phyloP scores from a whole-genome alignment of 2,329 filamentous ascomycete genomes.

The Endothia cerciana region DNA sequence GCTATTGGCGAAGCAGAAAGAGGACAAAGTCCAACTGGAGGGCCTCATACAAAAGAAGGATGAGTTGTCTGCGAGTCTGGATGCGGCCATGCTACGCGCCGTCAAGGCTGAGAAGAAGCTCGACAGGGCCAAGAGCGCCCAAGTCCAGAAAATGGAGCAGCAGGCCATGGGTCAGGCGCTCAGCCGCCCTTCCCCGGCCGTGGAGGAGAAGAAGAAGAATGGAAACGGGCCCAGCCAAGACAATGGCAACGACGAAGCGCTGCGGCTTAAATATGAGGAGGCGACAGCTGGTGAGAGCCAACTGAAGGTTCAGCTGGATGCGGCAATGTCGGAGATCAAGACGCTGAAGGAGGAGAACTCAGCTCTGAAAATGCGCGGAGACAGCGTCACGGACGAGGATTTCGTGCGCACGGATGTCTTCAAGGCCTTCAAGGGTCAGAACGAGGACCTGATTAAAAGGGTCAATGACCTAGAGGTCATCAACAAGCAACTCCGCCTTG shows the following conservation, averaged over 20 bases:
- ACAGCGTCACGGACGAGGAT: conserved; percentile 85
- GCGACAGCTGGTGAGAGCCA: conserved; percentile 76
- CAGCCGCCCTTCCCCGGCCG: conserved; percentile 53
- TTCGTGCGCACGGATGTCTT: conserved; percentile 92
- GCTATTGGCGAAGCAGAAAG: conserved; percentile 81
- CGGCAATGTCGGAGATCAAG: conserved; percentile 77
- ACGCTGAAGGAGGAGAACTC: conserved; percentile 78
- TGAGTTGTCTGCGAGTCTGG: conserved; percentile 81
- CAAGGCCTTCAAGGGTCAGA: conserved; percentile 86
- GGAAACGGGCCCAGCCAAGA: conserved; percentile 53
- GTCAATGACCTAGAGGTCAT: conserved; percentile 90
- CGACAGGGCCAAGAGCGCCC: conserved; percentile 83
- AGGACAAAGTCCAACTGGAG: conserved; percentile 75
- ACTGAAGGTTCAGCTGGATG: conserved; percentile 86
- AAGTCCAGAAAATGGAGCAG: conserved; percentile 89
- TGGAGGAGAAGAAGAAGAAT: conserved; percentile 58
- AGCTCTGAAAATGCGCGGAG: conserved; percentile 67
- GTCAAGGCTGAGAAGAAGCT: conserved; percentile 95
- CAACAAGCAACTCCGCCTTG: conserved; percentile 82
- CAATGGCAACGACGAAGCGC: conserved; percentile 63
- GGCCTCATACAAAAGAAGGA: conserved; percentile 78
- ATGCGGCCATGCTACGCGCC: conserved; percentile 86
- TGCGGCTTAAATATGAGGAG: conserved; percentile 78
- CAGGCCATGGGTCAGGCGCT: conserved; percentile 76
- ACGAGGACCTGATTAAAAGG: conserved; percentile 89